These are phyloP conservation scores for Ramaria rubella DNA, from an alignment of 768 basidiomycete species.

Conservation along the genomic window DNA sequence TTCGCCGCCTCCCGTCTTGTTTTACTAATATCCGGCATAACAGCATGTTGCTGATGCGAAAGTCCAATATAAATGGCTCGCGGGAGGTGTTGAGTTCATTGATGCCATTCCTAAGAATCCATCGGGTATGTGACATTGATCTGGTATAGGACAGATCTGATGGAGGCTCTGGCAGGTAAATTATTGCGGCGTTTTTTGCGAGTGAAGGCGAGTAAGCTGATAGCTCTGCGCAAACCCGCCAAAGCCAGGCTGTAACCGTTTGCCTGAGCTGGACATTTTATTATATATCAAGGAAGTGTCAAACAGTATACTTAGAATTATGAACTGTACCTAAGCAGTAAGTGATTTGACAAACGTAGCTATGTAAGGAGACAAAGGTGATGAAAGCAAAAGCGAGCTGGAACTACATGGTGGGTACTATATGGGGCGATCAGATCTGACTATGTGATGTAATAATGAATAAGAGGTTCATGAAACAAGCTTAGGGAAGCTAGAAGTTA, in stretches of 20 bases:
- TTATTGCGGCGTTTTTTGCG: constrained; percentile 45
- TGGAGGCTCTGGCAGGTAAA: constrained; percentile 23
- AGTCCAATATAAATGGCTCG: constrained; percentile 49
- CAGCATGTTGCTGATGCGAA: constrained; percentile 48
- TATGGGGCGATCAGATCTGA: too few species aligned
- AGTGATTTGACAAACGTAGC: too few species aligned
- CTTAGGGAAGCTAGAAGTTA: too few species aligned
- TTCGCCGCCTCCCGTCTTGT: neutral
- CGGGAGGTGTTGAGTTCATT: constrained; percentile 53
- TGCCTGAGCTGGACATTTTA: too few species aligned
- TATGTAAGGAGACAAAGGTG: too few species aligned
- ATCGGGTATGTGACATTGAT: constrained; percentile 33
- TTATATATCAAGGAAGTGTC: too few species aligned
- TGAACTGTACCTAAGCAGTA: too few species aligned
- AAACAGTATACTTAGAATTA: too few species aligned
- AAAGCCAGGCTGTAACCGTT: constrained; percentile 26
- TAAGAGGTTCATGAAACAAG: too few species aligned
- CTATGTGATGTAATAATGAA: too few species aligned
- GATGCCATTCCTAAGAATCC: constrained; percentile 55
- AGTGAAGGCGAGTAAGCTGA: constrained; percentile 38
- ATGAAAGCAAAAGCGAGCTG: too few species aligned
- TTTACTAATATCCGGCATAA: neutral
- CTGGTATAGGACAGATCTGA: neutral
- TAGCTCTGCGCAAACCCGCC: neutral
- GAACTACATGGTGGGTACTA: too few species aligned